Base-by-base conservation (phyloP, 306 rosid genomes). In the Pterocarpus santalinus region DNA sequence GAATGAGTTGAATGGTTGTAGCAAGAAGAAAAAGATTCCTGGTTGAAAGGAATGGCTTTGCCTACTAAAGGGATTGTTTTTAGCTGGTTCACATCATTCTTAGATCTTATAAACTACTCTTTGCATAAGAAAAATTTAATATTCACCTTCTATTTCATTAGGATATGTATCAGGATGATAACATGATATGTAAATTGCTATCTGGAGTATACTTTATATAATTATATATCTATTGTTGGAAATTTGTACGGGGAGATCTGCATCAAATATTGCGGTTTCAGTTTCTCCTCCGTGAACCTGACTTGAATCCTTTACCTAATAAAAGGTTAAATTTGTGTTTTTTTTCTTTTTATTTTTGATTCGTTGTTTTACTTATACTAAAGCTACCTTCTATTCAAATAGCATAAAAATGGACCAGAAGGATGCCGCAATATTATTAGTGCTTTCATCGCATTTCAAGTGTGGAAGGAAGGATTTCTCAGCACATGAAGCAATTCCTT, bases 401-500 rank as follows among this genome's bases (percentile, higher is more conserved):
- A 93, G 97, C 84, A 77, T 65, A 66, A 95, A 91, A 87, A 81
- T 36, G 55, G 97, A 89, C 85, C 94, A 88, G 73, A 91, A 91
- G 80, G 98, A 93, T 91, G 92, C 96, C 46, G 97, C 99, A 77
- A 95, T 89, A 41, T 86, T 86, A 76, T 67, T 82, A 81, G 96
- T 95, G 68, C 95, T 93, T 80, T 91, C 92, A 73, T 86, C 98
- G 46, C 99, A 95, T 87, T 95, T 74, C 97, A 90, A 83, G 85
- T 95, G 87, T 98, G 93, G 81, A 95, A 93, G 89, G 91, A 91
- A 82, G 97, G 97, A 64, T 91, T 87, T 83, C 90, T 95, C 58
- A 91, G 96, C 72, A 35, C 99, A 41, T 93, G 99, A 97, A 95
- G 98, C 72, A 95, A 91, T 86, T 95, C 99, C 36, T 95, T 95